Percentiles rank a stretch among this genome's conserved stretches.
Conservation (phyloP, 345 rosid species). For the Pugionium cornutum region DNA sequence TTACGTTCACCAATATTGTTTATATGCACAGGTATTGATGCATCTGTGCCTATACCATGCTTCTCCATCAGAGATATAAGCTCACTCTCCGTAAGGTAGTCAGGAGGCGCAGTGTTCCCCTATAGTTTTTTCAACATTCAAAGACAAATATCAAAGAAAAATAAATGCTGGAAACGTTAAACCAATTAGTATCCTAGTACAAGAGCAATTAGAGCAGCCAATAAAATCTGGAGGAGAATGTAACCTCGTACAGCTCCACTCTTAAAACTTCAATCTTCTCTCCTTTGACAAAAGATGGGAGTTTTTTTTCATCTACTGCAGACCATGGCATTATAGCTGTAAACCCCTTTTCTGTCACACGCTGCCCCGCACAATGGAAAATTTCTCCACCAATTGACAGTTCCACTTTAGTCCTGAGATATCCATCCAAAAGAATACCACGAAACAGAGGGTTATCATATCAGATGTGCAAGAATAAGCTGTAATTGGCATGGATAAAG, state of each 20-base stretch:
- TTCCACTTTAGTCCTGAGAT: slow-evolving; percentile 74
- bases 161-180: not conserved
- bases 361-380: slow-evolving; percentile 77
- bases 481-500: slow-evolving; percentile 23
- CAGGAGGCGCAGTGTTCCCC: slow-evolving; percentile 85
- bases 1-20: slow-evolving; percentile 97
- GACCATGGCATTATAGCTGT: slow-evolving; percentile 94
- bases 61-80: slow-evolving; percentile 94
- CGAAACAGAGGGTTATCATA: not conserved
- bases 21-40: slow-evolving; percentile 88
- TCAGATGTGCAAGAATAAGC: slow-evolving; percentile 1
- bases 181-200: slow-evolving; percentile 3
- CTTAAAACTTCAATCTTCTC: slow-evolving; percentile 72
- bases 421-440: slow-evolving; percentile 19
- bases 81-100: slow-evolving; percentile 93
- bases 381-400: slow-evolving; percentile 76
- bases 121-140: slow-evolving; percentile 38
- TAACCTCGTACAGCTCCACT: slow-evolving; percentile 81
- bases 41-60: slow-evolving; percentile 96
- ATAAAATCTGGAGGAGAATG: slow-evolving; percentile 19
- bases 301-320: slow-evolving; percentile 70
- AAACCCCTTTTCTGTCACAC: slow-evolving; percentile 66
- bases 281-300: slow-evolving; percentile 67
- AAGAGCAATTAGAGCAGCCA: slow-evolving; percentile 6
- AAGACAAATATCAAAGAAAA: not conserved